phyloP scores from a whole-genome alignment of 2,329 filamentous ascomycete genomes.

The Diaporthe sp. region DNA sequence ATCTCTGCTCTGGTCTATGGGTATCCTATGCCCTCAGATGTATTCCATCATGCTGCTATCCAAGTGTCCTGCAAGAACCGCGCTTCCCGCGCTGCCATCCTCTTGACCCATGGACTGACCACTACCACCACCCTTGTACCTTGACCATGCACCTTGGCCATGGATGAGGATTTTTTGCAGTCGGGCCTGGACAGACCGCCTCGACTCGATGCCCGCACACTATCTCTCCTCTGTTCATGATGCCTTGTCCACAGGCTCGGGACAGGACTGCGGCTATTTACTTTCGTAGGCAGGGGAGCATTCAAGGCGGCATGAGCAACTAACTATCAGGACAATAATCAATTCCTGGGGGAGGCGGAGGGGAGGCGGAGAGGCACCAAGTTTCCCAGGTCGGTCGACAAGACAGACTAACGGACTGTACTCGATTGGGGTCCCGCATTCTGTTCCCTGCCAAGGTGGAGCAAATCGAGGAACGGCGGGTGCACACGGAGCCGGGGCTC shows the following conservation, averaged over 20 bases:
- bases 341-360: background rate
- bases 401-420: no score
- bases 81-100: background rate
- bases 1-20: no score
- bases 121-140: constrained; percentile 1
- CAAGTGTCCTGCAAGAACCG: background rate
- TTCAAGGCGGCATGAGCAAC: no score
- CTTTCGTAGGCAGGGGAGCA: no score
- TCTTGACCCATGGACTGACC: background rate
- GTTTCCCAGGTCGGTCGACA: no score
- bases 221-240: background rate
- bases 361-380: background rate
- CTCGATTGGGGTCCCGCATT: no score
- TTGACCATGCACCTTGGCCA: background rate
- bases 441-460: no score
- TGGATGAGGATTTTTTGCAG: background rate
- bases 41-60: no score
- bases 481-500: no score
- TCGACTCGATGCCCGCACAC: background rate
- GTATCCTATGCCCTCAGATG: no score
- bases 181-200: background rate
- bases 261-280: background rate
- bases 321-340: no score
- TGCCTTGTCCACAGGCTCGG: background rate
- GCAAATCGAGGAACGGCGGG: background rate